Evolutionary conservation across 768 basidiomycete genomes (phyloP).

Genomic region (Multifurca ochricompacta): DNA sequence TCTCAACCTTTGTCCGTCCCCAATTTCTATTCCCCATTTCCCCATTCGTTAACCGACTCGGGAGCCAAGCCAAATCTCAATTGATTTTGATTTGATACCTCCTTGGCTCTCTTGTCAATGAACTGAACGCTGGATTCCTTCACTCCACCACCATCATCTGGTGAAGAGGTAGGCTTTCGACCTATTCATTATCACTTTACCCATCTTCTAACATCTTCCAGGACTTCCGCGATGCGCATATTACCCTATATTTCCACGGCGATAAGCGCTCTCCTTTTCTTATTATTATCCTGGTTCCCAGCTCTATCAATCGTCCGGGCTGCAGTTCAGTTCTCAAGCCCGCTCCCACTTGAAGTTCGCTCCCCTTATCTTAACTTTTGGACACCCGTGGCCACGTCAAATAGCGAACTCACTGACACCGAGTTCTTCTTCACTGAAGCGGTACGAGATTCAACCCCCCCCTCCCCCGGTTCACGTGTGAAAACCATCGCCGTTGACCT

Average conservation of each 20-base stretch:
- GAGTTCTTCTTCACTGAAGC: not conserved
- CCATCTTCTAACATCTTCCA: not conserved
- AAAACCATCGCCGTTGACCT: not conserved
- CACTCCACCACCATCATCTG: not conserved
- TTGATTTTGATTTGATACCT: too few species aligned
- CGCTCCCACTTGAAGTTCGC: conserved; percentile 11
- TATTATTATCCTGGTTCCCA: not conserved
- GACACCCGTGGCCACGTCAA: not conserved
- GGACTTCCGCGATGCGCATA: not conserved
- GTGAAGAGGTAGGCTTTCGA: not conserved
- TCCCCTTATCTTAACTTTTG: conserved; percentile 17
- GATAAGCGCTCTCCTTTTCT: not conserved
- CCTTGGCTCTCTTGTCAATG: too few species aligned
- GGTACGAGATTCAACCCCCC: not conserved
- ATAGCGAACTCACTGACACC: not conserved
- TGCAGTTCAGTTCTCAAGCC: not conserved
- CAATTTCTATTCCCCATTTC: too few species aligned
- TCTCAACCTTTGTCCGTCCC: too few species aligned
- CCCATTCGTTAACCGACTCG: too few species aligned
- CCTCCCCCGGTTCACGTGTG: not conserved
- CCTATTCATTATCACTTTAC: too few species aligned
- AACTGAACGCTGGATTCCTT: not conserved
- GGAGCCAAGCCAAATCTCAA: too few species aligned
- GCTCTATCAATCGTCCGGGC: not conserved
- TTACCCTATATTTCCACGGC: not conserved